Conservation (phyloP, 2,329 filamentous ascomycete species). For the Amesomyces nigricolor region DNA sequence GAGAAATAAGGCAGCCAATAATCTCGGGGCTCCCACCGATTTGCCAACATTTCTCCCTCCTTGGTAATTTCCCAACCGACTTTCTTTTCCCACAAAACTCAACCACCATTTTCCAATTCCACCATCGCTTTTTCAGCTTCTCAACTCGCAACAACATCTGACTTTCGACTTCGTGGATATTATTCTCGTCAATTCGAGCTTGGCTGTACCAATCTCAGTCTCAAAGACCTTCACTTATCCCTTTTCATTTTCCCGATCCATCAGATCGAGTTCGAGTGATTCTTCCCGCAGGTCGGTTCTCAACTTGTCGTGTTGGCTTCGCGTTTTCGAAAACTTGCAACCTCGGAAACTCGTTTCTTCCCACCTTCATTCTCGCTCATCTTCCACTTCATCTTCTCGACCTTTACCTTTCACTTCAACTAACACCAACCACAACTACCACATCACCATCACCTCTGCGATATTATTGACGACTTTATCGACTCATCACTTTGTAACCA, state of each 20-base stretch:
- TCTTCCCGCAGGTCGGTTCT: not conserved
- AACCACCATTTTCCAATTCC: not conserved
- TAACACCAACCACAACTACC: not conserved
- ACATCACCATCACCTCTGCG: not conserved
- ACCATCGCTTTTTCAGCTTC: not conserved
- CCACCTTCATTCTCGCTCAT: not conserved
- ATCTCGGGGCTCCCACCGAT: not conserved
- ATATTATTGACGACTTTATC: not conserved
- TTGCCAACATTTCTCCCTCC: not conserved
- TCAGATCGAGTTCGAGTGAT: not conserved
- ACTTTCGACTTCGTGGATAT: not conserved
- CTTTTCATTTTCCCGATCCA: not conserved
- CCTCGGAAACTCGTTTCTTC: not conserved
- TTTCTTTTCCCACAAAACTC: not conserved
- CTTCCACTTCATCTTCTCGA: not conserved
- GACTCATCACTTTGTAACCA: constrained; percentile 7
- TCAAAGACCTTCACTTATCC: not conserved
- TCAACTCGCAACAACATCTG: not conserved
- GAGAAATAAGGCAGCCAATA: not conserved
- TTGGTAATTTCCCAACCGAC: not conserved
- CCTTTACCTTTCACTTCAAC: not conserved
- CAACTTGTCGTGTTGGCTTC: not conserved
- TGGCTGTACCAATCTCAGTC: not conserved
- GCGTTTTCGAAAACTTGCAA: not conserved
- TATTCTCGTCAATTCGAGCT: not conserved